Evolutionary conservation across 2,329 filamentous ascomycete species (phyloP), one percentile per base, ranked within the genome.

Genomic region (Monilinia polystroma): DNA sequence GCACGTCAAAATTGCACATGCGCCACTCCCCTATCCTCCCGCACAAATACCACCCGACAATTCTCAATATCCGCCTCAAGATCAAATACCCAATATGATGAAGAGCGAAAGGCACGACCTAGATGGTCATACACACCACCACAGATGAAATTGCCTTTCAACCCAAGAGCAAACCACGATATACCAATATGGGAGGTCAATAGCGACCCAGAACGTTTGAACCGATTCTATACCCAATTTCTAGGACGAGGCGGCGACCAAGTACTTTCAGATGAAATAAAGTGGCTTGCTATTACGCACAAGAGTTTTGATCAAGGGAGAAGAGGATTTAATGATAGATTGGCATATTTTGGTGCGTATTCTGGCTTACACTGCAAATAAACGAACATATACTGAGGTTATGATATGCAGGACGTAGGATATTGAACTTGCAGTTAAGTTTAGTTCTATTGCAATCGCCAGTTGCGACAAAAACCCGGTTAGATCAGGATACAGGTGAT

Each of bases 221-320:
- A 98, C 77, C 82, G 85, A 59, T 90, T 92, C 78, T 96, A 97
- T 78, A 83, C 85, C 71, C 83, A 83, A 64, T 85, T 98, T 72
- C 80, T 98, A 66, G 94, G 93, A 7, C 82, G 82, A 57, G 87
- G 85, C 56, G 91, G 91, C 67, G 86, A 90, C 72, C 85, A 84
- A 73, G 78, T 95, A 77, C 82, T 99, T 67, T 88, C 90, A 2
- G 93, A 97, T 20, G 94, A 99, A 80, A 83, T 95, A 69, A 98
- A 97, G 81, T 99, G 95, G 95, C 82, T 98, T 75, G 93, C 93
- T 41, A 87, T 99, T 66, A 99, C 95, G 71, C 95, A 98, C 79
- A 98, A 98, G 85, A 97, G 93, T 79, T 98, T 97, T 76, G 94
- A 99, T 77, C 93, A 98, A 76, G 95, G 93, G 63, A 84, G 92